Evolutionary conservation across 2,329 filamentous ascomycete genomes (phyloP), one percentile per base, ranked within the genome.

Genomic region (Colletotrichum chrysophilum): DNA sequence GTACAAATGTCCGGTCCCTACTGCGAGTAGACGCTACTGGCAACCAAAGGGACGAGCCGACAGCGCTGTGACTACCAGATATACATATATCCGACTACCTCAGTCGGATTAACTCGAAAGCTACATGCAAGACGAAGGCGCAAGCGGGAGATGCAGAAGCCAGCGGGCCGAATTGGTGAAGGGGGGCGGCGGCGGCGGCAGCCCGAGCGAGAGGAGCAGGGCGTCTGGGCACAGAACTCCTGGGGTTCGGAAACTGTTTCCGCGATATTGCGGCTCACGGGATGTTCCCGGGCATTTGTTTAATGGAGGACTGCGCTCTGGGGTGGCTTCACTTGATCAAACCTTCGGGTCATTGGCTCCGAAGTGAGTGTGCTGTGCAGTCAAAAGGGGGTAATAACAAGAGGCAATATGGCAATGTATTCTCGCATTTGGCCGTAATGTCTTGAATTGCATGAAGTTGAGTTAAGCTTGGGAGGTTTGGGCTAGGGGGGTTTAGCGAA

Each of bases 201-300:
- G 62, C 43, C 61, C 68, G 79, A 80, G 66, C 79, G 82, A 66
- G 84, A 80, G 14, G 36, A 85, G 80, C 75, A 88, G 86, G 71
- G 85, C 83, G 56, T 81, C 78, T 66, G 80, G 80, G 67, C 81
- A 77, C 66, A 64, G 66, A 58, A 65, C 66, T 21, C 66, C 66
- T 70, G 60, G 71, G 64, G 66, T 66, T 58, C 71, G 71, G 66
- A 65, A 65, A 43, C n/a, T 21, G 58, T 70, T 65, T 74, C 66
- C 71, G 56, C 66, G 32, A 58, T 34, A 66, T 65, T 70, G 66
- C 58, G 43, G 66, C 66, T 74, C 71, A 65, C 43, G 71, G 66
- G 70, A 67, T 67, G 43, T 75, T 68, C 43, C 62, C 13, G n/a
- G 69, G 28, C 28, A 24, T 16, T 48, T 36, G 48, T 34, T 58